Evolutionary conservation across 2,329 filamentous ascomycete genomes (phyloP), one percentile per base, ranked within the genome.

Genomic region (Aspergillus sp.): DNA sequence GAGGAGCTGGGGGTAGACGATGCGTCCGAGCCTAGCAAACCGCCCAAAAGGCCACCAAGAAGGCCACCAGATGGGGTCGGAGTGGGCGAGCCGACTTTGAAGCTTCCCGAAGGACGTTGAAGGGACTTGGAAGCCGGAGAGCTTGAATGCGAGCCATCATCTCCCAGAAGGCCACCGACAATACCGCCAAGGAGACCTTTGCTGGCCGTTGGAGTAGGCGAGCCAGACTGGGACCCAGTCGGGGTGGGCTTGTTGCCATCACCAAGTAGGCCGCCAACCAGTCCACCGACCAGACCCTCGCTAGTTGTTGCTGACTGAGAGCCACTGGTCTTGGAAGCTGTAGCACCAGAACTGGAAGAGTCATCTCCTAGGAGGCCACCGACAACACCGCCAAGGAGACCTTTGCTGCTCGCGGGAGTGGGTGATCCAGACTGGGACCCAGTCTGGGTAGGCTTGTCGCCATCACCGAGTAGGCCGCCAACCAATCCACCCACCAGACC

Each of bases 31-130:
- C 30, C 44, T 29, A 48, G 7, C 28, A 33, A 46, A 44, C 29
- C 46, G 29, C 39, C 46, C 36, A 39, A 8, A 44, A 40, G 42
- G 39, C 40, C 40, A 9, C 27, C 52, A 28, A 53, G 33, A 6
- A 54, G 48, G 41, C 49, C 48, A 44, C 29, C 41, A 29, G 33
- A 35, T 8, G 42, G 35, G 28, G 45, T 43, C 4, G 47, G 34
- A 29, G 48, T 44, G 7, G 34, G 34, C 34, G 34, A 36, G 34
- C 34, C 34, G n/a, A 19, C 34, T 19, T 19, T 36, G 34, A 36
- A 36, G 19, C 19, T 19, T 19, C 19, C 19, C 19, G 19, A 19
- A 19, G 19, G 19, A 19, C 19, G 19, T 19, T 19, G 19, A 19
- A 19, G 19, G 19, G 19, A 19, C 19, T 19, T 19, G 19, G 19